Evolutionary conservation across 2,329 filamentous ascomycete genomes (phyloP).

Genomic region (Bipolaris cookei): DNA sequence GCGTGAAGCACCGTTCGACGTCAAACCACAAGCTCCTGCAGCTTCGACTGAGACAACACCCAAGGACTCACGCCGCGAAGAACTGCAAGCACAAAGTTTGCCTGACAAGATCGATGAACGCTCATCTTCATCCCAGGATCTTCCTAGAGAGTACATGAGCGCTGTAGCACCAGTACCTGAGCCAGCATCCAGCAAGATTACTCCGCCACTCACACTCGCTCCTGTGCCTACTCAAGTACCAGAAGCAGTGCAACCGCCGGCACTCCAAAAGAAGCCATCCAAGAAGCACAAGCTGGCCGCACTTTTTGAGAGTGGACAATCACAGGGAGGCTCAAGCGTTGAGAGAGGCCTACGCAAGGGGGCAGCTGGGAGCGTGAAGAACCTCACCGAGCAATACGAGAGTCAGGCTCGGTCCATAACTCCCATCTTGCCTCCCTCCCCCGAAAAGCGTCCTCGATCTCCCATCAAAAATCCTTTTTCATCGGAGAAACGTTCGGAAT

Average conservation of each 20-base stretch:
- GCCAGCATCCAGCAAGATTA: not conserved
- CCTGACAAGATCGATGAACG: too few relatives aligned
- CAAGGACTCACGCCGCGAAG: not conserved
- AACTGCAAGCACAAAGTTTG: not conserved
- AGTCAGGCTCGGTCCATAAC: conserved; percentile 30
- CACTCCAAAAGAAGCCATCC: conserved; percentile 46
- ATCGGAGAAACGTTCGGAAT: not conserved
- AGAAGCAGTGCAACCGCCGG: conserved; percentile 21
- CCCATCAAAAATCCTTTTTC: conserved; percentile 11
- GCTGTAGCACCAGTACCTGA: conserved; percentile 6
- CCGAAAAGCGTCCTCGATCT: conserved; percentile 23
- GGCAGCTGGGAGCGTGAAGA: conserved; percentile 30
- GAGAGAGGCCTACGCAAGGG: conserved; percentile 23
- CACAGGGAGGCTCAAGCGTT: conserved; percentile 10
- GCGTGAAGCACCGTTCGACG: not conserved
- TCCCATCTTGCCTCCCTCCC: conserved; percentile 21
- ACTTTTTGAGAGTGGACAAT: conserved; percentile 39
- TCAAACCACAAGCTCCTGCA: not conserved
- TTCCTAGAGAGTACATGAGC: conserved; percentile 4
- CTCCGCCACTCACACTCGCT: conserved; percentile 1
- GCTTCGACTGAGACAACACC: conserved; percentile 6
- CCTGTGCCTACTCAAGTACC: conserved; percentile 14
- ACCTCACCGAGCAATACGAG: conserved; percentile 34
- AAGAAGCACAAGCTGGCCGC: conserved; percentile 48
- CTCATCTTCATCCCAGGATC: too few relatives aligned